Evolutionary conservation across 2,329 filamentous ascomycete species (phyloP).

Genomic region (Xylariaceae sp.): DNA sequence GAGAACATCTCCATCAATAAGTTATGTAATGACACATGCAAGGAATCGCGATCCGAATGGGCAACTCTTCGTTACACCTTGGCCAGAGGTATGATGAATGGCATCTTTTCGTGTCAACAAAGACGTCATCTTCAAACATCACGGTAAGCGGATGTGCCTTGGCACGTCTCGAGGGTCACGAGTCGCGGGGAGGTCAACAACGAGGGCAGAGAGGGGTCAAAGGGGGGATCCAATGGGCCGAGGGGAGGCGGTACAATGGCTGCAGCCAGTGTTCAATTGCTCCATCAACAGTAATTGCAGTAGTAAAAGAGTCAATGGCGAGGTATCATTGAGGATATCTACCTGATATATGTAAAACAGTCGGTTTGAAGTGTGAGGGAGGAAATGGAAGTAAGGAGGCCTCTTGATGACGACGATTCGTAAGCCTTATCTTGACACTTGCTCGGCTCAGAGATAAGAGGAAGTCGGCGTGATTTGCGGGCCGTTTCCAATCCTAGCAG

Average conservation of each 20-base stretch:
- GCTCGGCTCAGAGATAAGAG: neutral
- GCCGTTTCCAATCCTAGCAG: neutral
- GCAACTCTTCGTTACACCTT: neutral
- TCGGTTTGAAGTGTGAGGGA: too few relatives aligned
- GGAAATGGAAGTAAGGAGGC: too few relatives aligned
- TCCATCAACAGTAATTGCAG: neutral
- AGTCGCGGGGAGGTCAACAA: neutral
- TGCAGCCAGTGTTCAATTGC: neutral
- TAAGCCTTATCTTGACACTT: neutral
- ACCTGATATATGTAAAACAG: too few relatives aligned
- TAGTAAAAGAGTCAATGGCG: too few relatives aligned
- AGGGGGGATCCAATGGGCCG: neutral
- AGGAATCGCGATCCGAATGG: neutral
- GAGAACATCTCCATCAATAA: neutral
- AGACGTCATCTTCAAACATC: neutral
- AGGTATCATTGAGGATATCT: too few relatives aligned
- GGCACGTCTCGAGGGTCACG: neutral
- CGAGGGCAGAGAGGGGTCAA: neutral
- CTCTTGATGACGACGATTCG: too few relatives aligned
- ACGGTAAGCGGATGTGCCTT: neutral
- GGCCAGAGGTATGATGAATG: neutral
- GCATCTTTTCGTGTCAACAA: neutral
- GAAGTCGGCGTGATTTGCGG: neutral
- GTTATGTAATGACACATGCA: neutral
- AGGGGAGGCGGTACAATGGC: neutral